These are phyloP conservation scores for Hygrophoropsis aurantiaca DNA, from an alignment of 768 basidiomycete genomes.

Conservation along the genomic window DNA sequence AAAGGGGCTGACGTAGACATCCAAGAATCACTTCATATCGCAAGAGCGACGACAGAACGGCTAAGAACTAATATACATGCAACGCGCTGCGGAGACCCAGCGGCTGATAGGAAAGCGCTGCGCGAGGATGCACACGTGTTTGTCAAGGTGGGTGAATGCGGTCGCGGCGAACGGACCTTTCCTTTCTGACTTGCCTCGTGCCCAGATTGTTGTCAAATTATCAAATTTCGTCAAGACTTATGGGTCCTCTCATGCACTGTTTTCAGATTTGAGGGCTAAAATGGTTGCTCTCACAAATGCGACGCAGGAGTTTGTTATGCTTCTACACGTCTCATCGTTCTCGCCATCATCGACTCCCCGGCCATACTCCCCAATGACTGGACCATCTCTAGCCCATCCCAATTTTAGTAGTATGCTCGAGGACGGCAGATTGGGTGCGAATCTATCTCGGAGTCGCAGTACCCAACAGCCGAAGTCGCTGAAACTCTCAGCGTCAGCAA, in stretches of 20 bases:
- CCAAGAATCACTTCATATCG: conserved; percentile 55
- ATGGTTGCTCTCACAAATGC: conserved; percentile 78
- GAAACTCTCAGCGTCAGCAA: conserved; percentile 32
- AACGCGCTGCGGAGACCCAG: conserved; percentile 56
- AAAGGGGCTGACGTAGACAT: conserved; percentile 43
- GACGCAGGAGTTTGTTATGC: conserved; percentile 84
- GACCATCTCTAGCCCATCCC: conserved; percentile 24
- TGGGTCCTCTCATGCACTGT: conserved; percentile 55
- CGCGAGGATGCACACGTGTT: conserved; percentile 80
- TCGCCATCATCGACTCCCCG: conserved; percentile 56
- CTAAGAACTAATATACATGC: conserved; percentile 58
- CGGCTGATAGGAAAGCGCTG: conserved; percentile 57
- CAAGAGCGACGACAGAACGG: conserved; percentile 62
- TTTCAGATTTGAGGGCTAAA: conserved; percentile 60
- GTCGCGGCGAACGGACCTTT: background rate
- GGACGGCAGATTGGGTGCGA: conserved; percentile 50
- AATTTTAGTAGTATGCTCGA: conserved; percentile 28
- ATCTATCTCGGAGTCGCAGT: conserved; percentile 61
- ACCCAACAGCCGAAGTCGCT: conserved; percentile 45
- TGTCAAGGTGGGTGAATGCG: conserved; percentile 60
- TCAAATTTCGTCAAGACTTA: conserved; percentile 71
- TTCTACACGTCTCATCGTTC: conserved; percentile 83
- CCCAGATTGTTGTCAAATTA: conserved; percentile 72
- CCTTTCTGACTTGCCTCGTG: conserved; percentile 5
- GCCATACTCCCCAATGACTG: conserved; percentile 60